A percentile compares a stretch with the other conserved stretches of the same genome.
These are phyloP conservation scores for Hypsizygus ulmarius DNA, from an alignment of 1,284 basidiomycete genomes.

Conservation along the genomic window DNA sequence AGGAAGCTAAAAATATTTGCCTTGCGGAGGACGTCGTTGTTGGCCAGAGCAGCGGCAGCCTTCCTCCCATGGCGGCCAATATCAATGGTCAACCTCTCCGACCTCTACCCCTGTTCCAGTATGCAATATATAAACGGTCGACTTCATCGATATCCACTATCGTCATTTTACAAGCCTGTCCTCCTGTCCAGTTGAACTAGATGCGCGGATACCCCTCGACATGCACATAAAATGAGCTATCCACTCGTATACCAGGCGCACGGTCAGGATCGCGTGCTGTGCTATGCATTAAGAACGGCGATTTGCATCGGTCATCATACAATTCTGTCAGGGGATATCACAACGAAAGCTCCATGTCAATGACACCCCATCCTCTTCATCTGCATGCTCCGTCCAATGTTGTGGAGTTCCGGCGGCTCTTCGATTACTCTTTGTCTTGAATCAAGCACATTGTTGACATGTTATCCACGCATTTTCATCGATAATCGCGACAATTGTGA, in stretches of 20 bases:
- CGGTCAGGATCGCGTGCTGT: no score
- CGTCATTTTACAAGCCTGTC: no score
- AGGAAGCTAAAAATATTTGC: conserved; percentile 15
- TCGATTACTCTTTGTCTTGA: conserved; percentile 9
- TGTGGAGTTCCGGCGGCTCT: neutral
- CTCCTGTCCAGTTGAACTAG: no score
- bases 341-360: neutral
- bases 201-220: no score
- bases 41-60: neutral
- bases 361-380: neutral
- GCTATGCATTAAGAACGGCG: no score
- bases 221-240: no score
- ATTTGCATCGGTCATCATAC: no score
- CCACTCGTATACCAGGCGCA: no score
- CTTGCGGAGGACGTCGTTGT: conserved; percentile 5
- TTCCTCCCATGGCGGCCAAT: neutral
- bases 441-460: neutral
- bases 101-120: neutral
- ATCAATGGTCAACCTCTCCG: neutral
- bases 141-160: no score
- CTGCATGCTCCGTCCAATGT: neutral
- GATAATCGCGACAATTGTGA: conserved; percentile 15
- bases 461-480: conserved; percentile 10
- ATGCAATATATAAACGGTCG: no score
- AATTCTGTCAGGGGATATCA: no score